phyloP scores from a whole-genome alignment of 1,284 basidiomycete species.

The Peniophora sp. region DNA sequence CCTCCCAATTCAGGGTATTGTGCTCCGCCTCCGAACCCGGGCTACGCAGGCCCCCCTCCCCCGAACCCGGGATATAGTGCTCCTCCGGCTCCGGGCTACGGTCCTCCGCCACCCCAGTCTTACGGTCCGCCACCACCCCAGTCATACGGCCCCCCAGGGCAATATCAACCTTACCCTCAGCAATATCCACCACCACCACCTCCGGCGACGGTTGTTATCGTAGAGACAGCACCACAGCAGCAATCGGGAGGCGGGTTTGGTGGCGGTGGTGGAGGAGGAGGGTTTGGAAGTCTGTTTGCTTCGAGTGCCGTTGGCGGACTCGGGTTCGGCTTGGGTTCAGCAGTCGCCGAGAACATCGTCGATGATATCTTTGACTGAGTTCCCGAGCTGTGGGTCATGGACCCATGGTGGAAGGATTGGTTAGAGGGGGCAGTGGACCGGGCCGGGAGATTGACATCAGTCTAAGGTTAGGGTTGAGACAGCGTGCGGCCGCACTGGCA shows the following conservation, averaged over 20 bases:
- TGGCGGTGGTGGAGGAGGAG: conserved; percentile 51
- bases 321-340: conserved; percentile 57
- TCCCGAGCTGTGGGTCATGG: too few relatives aligned
- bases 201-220: conserved; percentile 25
- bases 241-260: conserved; percentile 36
- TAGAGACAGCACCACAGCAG: conserved; percentile 35
- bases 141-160: neutral
- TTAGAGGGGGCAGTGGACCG: too few relatives aligned
- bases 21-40: neutral
- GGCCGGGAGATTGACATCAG: too few relatives aligned
- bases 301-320: conserved; percentile 63
- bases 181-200: conserved; percentile 23
- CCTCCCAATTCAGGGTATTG: neutral
- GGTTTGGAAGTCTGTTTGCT: conserved; percentile 41
- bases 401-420: too few relatives aligned
- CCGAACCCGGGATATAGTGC: neutral
- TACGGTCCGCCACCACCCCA: too few relatives aligned
- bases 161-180: conserved; percentile 8
- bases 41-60: too few relatives aligned
- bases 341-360: too few relatives aligned
- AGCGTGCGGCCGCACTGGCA: too few relatives aligned
- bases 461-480: too few relatives aligned
- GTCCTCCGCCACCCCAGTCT: conserved; percentile 14
- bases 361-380: too few relatives aligned
- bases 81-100: conserved; percentile 3